Evolutionary conservation across 495 filamentous ascomycete genomes (phyloP), one percentile per base, ranked within the genome.

Genomic region (Glutinoglossum americanum): DNA sequence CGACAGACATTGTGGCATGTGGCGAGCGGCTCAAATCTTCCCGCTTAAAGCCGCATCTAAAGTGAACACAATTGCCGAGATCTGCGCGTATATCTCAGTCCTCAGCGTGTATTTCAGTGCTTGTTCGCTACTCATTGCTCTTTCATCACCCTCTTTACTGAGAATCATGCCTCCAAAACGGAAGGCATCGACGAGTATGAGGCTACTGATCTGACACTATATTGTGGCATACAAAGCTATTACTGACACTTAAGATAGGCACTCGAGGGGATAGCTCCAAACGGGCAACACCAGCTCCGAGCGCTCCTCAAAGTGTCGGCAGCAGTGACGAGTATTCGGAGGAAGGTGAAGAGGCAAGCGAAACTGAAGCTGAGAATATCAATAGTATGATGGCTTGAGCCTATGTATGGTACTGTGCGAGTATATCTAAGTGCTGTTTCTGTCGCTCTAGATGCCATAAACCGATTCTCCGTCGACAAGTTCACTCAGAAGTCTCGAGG

Each of bases 241-340:
- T 53, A 64, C 65, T 60, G 62, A 60, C 61, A 45, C 68, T 78
- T 75, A 71, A 59, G 1, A 76, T 72, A 61, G 71, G 45, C 13
- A 39, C 72, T 60, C 78, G 74, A 32, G 76, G 75, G 54, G 77
- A 75, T 63, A 73, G 72, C 8, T 83, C 82, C 48, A 81, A 79
- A 63, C 71, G 78, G 57, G 77, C 82, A 33, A 85, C 82, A 21
- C 83, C 83, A 6, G 80, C 82, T 45, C 76, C 81, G 15, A 79
- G 75, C 51, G 78, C 78, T 8, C 80, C 77, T 35, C 78, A 80
- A 63, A 82, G 77, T 47, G 70, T 86, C 56, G 80, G 72, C 60
- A 85, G 79, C 68, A 80, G 77, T 54, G 83, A 85, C 63, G 82
- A 85, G 60, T 80, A 80, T 62, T 81, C 77, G n/a, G 80, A 82